Conservation (phyloP, 345 rosid genomes). For the Eucalyptus dawsonii region DNA sequence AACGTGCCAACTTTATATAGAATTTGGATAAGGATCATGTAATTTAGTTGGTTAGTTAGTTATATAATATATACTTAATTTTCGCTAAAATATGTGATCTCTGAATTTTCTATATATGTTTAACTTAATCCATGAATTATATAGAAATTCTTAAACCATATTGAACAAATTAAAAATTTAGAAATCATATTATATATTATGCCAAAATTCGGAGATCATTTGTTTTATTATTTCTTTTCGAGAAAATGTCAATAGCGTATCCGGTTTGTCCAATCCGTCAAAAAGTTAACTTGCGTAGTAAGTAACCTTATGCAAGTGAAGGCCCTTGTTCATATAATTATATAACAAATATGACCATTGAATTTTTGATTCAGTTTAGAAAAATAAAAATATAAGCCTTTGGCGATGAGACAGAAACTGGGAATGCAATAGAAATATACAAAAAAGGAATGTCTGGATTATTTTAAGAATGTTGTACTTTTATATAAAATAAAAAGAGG, state of each 20-base stretch:
- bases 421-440: not conserved
- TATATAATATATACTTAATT: not conserved
- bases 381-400: not conserved
- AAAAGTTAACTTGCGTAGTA: not conserved
- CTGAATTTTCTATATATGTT: too few relatives aligned
- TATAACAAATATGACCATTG: not conserved
- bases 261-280: not conserved
- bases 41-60: not conserved
- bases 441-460: too few relatives aligned
- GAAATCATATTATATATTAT: not conserved
- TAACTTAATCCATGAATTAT: too few relatives aligned
- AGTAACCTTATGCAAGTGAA: not conserved
- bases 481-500: not conserved
- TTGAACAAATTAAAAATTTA: not conserved
- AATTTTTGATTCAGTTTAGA: too few relatives aligned
- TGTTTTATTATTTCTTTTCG: too few relatives aligned
- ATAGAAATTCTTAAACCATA: too few relatives aligned
- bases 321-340: not conserved
- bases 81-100: not conserved
- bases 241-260: not conserved
- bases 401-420: not conserved
- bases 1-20: not conserved
- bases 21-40: not conserved
- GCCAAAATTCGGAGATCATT: too few relatives aligned
- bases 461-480: too few relatives aligned